phyloP scores from a whole-genome alignment of 371 early-diverging fungal species.

The Actinomortierella wolfii region DNA sequence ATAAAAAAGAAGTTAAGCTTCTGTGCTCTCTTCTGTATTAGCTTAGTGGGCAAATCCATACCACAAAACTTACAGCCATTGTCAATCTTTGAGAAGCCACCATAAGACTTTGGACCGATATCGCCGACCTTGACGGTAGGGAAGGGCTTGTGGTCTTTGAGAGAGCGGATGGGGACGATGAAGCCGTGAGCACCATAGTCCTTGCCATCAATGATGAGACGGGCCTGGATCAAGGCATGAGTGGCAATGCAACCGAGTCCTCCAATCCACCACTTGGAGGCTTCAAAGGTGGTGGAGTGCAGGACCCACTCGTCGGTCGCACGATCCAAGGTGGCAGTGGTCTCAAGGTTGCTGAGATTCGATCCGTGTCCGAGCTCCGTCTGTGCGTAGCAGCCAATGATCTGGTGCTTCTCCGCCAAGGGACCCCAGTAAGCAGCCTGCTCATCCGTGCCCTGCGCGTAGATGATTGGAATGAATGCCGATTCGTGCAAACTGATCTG shows the following conservation, averaged over 20 bases:
- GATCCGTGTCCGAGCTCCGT: conserved; percentile 79
- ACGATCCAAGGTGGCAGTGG: conserved; percentile 79
- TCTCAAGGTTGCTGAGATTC: conserved; percentile 84
- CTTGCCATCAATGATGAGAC: conserved; percentile 75
- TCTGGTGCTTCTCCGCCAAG: conserved; percentile 71
- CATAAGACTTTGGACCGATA: conserved; percentile 83
- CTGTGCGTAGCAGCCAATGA: conserved; percentile 88
- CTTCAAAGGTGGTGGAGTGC: conserved; percentile 52
- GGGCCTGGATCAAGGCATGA: conserved; percentile 86
- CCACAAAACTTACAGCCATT: conserved; percentile 70
- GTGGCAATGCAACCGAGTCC: conserved; percentile 69
- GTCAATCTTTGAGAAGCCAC: conserved; percentile 73
- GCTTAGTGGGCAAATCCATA: no score
- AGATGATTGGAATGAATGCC: conserved; percentile 77
- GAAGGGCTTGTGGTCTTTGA: conserved; percentile 66
- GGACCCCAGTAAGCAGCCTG: conserved; percentile 71
- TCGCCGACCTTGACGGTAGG: conserved; percentile 89
- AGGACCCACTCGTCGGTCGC: conserved; percentile 84
- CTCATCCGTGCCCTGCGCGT: conserved; percentile 72
- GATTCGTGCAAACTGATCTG: conserved; percentile 58
- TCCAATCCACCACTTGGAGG: conserved; percentile 85
- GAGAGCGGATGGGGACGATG: conserved; percentile 83
- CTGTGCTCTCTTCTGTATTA: neutral
- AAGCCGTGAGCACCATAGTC: conserved; percentile 83
- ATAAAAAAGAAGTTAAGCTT: neutral